Conservation (phyloP, 2,329 filamentous ascomycete genomes). For the Alternaria postmessia region DNA sequence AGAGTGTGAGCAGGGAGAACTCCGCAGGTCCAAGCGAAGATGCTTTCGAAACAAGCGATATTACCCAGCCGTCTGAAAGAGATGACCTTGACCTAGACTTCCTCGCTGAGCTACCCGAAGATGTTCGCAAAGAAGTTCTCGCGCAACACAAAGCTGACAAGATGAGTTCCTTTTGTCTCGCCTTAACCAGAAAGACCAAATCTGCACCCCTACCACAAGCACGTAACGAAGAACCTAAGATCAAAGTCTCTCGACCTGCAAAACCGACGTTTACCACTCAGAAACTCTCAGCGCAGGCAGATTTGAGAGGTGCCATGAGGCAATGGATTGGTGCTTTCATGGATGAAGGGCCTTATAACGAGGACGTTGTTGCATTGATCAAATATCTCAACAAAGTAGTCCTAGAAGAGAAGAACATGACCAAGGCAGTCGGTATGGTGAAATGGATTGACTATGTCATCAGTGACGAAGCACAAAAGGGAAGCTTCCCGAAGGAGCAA, state of each 20-base stretch:
- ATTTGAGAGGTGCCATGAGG: conserved; percentile 76
- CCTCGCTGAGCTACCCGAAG: conserved; percentile 81
- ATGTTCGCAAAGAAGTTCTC: conserved; percentile 71
- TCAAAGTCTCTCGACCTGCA: conserved; percentile 59
- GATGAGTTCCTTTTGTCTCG: conserved; percentile 37
- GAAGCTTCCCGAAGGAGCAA: not conserved
- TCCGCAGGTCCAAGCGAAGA: conserved; percentile 30
- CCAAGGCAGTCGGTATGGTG: conserved; percentile 74
- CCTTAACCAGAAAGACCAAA: conserved; percentile 39
- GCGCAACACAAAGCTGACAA: conserved; percentile 67
- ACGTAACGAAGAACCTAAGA: conserved; percentile 28
- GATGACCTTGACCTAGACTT: conserved; percentile 65
- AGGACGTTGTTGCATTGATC: conserved; percentile 78
- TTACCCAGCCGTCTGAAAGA: not conserved
- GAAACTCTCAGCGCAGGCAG: conserved; percentile 63
- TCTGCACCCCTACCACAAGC: conserved; percentile 10
- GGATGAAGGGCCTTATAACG: conserved; percentile 76
- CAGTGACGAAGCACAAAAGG: conserved; percentile 20
- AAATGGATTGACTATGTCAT: conserved; percentile 66
- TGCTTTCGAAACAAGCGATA: conserved; percentile 32
- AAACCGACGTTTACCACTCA: conserved; percentile 69
- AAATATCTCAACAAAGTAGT: conserved; percentile 78
- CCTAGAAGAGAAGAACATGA: conserved; percentile 76
- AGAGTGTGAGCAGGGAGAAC: conserved; percentile 19
- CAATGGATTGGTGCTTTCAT: conserved; percentile 79